Percentiles rank a stretch among this genome's conserved stretches.
Evolutionary conservation across 2,329 filamentous ascomycete genomes (phyloP).

Genomic region (Drechslerella coelobrocha): DNA sequence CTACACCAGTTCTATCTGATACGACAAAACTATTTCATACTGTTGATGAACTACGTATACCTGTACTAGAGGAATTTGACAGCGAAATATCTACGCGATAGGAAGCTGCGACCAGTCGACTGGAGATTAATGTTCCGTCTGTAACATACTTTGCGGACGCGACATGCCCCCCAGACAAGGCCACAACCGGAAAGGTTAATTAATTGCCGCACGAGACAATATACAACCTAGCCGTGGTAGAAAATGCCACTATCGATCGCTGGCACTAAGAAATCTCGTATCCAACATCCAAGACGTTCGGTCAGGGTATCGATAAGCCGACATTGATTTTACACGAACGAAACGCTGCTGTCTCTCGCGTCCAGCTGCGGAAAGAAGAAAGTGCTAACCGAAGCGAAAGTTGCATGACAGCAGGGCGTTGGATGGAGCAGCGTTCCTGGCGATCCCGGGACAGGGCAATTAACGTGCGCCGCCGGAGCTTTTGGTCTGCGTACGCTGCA

Average conservation of each 20-base stretch:
- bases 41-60: too few species aligned
- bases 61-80: too few species aligned
- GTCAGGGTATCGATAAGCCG: slow-evolving; percentile 3
- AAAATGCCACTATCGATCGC: not conserved
- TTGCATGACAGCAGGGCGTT: not conserved
- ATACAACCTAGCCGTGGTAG: too few species aligned
- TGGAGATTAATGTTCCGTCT: too few species aligned
- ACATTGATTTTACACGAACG: not conserved
- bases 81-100: too few species aligned
- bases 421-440: not conserved
- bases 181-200: too few species aligned
- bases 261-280: not conserved
- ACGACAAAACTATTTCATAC: too few species aligned
- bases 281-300: not conserved
- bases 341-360: not conserved
- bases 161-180: too few species aligned
- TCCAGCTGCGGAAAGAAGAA: slow-evolving; percentile 25
- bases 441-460: not conserved
- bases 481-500: not conserved
- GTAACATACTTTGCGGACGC: too few species aligned
- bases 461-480: slow-evolving; percentile 1
- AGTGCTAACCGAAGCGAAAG: slow-evolving; percentile 24
- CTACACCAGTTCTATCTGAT: too few species aligned
- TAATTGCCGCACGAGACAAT: too few species aligned
- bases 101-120: too few species aligned